phyloP scores from a whole-genome alignment of 2,329 filamentous ascomycete species.

The Ophiostoma australiae region DNA sequence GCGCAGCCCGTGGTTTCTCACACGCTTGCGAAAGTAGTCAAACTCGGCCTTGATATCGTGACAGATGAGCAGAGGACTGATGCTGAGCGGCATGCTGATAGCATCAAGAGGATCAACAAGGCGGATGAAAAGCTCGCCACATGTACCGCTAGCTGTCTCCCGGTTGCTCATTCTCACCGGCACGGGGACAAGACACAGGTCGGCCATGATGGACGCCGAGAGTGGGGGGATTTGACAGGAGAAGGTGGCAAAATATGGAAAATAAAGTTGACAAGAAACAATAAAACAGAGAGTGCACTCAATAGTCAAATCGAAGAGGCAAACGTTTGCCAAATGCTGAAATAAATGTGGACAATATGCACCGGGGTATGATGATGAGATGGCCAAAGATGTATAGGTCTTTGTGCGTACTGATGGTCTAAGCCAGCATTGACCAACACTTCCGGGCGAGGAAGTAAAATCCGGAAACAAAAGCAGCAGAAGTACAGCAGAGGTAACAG shows the following conservation, averaged over 20 bases:
- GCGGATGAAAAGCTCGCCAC: background rate
- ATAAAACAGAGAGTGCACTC: background rate
- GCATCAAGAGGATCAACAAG: slow-evolving; percentile 5
- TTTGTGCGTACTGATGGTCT: background rate
- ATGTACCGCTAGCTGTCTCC: background rate
- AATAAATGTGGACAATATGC: background rate
- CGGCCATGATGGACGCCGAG: background rate
- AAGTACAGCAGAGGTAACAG: background rate
- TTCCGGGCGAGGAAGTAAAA: background rate
- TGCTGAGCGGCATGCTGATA: background rate
- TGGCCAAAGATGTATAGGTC: background rate
- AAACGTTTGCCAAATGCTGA: background rate
- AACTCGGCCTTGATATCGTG: slow-evolving; percentile 5
- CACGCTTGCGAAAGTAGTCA: background rate
- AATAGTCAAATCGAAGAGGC: background rate
- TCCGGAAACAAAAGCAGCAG: background rate
- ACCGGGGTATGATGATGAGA: background rate
- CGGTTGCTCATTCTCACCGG: background rate
- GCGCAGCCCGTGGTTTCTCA: background rate
- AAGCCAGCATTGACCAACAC: background rate
- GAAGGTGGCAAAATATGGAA: background rate
- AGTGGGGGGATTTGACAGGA: background rate
- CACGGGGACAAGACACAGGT: background rate
- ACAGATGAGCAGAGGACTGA: slow-evolving; percentile 1
- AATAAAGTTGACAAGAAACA: background rate